phyloP scores from a whole-genome alignment of 75 land plant species.

The Pinus tabuliformis region DNA sequence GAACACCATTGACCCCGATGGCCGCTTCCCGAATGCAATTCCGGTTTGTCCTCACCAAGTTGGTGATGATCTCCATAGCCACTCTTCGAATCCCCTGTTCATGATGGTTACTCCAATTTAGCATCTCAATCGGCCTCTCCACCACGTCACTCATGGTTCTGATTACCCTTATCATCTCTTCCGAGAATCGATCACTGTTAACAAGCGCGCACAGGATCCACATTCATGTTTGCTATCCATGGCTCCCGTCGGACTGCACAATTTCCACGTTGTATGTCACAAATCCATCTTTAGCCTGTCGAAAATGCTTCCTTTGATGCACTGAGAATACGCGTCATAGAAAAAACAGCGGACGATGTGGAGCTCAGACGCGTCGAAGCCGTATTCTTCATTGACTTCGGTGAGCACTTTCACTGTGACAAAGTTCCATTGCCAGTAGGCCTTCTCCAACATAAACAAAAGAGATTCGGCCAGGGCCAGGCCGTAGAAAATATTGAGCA shows the following conservation, averaged over 20 bases:
- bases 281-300: constrained; percentile 88
- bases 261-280: constrained; percentile 59
- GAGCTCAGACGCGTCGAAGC: constrained; percentile 28
- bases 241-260: constrained; percentile 42
- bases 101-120: no score
- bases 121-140: no score
- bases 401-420: constrained; percentile 34
- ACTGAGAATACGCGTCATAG: constrained; percentile 72
- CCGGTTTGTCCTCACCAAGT: no score
- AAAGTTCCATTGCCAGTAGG: constrained; percentile 75
- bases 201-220: constrained; percentile 43
- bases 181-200: constrained; percentile 17
- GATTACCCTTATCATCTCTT: constrained; percentile 62
- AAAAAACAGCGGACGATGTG: constrained; percentile 61
- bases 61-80: no score
- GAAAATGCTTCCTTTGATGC: constrained; percentile 74
- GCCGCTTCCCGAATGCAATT: constrained; percentile 37
- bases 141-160: constrained; percentile 34
- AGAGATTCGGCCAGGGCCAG: constrained; percentile 65
- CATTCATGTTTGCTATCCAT: constrained; percentile 49
- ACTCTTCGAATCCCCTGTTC: no score
- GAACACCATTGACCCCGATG: constrained; percentile 58
- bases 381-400: constrained; percentile 43
- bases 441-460: constrained; percentile 70
- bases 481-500: constrained; percentile 60